Evolutionary conservation across 2,329 filamentous ascomycete genomes (phyloP).

Genomic region (Sarocladium oryzae): DNA sequence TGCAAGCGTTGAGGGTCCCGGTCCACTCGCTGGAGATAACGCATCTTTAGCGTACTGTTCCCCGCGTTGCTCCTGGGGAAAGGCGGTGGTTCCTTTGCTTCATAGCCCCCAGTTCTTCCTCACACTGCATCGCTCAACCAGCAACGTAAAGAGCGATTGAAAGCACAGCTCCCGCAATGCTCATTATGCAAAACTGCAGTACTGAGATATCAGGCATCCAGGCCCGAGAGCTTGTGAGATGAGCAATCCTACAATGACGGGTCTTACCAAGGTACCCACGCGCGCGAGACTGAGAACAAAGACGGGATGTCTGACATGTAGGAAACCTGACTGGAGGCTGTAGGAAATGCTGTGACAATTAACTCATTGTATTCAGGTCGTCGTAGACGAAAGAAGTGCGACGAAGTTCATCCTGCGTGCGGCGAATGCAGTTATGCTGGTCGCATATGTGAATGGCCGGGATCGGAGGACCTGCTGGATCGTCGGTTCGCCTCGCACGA

Average conservation of each 20-base stretch:
- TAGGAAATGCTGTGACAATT: background rate
- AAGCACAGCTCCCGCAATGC: too few relatives aligned
- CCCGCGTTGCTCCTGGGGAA: background rate
- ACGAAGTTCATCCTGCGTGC: constrained; percentile 7
- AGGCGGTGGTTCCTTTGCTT: background rate
- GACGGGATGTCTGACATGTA: constrained; percentile 5
- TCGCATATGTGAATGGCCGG: constrained; percentile 7
- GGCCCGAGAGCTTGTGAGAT: background rate
- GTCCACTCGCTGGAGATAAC: background rate
- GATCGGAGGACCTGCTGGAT: constrained; percentile 6
- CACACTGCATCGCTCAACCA: too few relatives aligned
- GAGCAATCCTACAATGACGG: background rate
- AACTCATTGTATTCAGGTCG: constrained; percentile 8
- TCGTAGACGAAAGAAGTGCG: constrained; percentile 9
- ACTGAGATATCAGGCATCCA: too few relatives aligned
- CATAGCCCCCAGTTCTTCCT: too few relatives aligned
- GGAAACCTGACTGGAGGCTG: background rate
- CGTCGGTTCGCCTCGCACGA: constrained; percentile 8
- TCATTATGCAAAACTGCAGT: too few relatives aligned
- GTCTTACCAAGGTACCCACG: background rate
- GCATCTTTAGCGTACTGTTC: background rate
- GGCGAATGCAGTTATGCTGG: background rate
- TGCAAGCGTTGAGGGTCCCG: too few relatives aligned
- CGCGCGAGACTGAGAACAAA: constrained; percentile 3
- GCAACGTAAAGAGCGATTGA: too few relatives aligned